Conservation (phyloP, 768 basidiomycete species). For the Naganishia vishniacii region DNA sequence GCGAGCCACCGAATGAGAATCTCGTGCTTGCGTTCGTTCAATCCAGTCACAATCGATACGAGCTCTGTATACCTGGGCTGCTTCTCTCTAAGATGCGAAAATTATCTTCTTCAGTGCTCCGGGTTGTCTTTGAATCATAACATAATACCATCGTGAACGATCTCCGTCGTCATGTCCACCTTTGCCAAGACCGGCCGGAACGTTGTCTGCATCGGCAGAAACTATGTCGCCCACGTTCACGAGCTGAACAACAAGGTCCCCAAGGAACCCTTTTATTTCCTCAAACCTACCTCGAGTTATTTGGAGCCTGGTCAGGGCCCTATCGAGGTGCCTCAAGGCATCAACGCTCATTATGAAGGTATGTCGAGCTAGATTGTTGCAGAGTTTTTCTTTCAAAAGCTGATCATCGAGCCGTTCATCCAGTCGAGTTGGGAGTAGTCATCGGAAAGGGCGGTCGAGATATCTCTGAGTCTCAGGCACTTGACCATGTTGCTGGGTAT, state of each 20-base stretch:
- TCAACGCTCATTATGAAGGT: slow-evolving; percentile 90
- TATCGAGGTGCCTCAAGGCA: slow-evolving; percentile 78
- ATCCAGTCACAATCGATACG: too few species aligned
- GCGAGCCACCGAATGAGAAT: too few species aligned
- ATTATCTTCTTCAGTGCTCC: too few species aligned
- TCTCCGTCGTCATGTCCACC: slow-evolving; percentile 5
- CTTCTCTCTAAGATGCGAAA: too few species aligned
- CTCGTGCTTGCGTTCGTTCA: too few species aligned
- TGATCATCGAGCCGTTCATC: background rate
- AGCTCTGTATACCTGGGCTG: too few species aligned
- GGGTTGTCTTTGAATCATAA: too few species aligned
- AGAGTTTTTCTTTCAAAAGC: background rate
- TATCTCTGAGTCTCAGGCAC: slow-evolving; percentile 66
- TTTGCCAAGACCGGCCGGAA: slow-evolving; percentile 27
- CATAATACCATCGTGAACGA: too few species aligned
- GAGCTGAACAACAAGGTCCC: slow-evolving; percentile 84
- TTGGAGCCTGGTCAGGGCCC: slow-evolving; percentile 58
- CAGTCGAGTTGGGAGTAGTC: slow-evolving; percentile 95
- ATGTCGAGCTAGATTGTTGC: slow-evolving; percentile 8
- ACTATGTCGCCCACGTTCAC: slow-evolving; percentile 77
- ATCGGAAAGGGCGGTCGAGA: slow-evolving; percentile 83
- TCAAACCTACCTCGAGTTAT: slow-evolving; percentile 93
- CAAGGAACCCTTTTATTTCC: slow-evolving; percentile 95
- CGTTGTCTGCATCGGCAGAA: slow-evolving; percentile 91
- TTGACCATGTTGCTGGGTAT: slow-evolving; percentile 82